Evolutionary conservation across 148 eudicot species (phyloP), one percentile per base, ranked within the genome.

Genomic region (Tetragonia tetragonoides): DNA sequence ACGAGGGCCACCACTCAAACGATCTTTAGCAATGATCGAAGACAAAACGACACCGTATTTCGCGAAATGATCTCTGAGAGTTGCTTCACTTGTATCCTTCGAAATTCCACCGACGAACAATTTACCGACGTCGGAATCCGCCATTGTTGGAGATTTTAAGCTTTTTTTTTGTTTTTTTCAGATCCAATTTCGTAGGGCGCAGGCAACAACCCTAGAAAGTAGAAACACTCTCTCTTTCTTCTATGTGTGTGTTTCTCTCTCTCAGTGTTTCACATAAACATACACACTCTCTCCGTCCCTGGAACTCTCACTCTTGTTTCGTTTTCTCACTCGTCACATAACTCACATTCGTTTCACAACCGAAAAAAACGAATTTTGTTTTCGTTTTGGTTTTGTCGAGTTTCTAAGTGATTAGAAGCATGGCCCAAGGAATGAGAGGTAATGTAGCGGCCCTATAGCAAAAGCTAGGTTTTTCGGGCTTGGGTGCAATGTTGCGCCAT

Each of bases 61-160:
- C 11, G 51, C 17, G 63, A 95, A 95, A 74, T 95, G 83, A 16
- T 87, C 85, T 2, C 62, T 77, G 8, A 95, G 82, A 3, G 72
- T 60, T 5, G 77, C 85, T n/a, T 86, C 93, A 51, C 57, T 84
- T 0, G 90, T 93, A 12, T 87, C 90, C 80, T 92, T 75, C 3
- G 94, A 81, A 53, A 95, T 87, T 24, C 99, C 99, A 0, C 99
- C 97, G 0, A 93, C 86, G 70, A 91, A 95, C 0, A 95, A 73
- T 85, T 92, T 95, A 16, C 75, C 84, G 21, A 78, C 76, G 61
- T 92, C 95, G n/a, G 80, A 68, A 40, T 89, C 96, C 72, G 75
- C 91, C 95, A 90, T 92, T 51, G 73, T 18, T 65, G 53, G 41
- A 60, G 72, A 24, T 6, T 70, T 70, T 46, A 1, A 11, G 72